phyloP scores from a whole-genome alignment of 2,329 filamentous ascomycete species.

The Aspergillus aculeatinus region DNA sequence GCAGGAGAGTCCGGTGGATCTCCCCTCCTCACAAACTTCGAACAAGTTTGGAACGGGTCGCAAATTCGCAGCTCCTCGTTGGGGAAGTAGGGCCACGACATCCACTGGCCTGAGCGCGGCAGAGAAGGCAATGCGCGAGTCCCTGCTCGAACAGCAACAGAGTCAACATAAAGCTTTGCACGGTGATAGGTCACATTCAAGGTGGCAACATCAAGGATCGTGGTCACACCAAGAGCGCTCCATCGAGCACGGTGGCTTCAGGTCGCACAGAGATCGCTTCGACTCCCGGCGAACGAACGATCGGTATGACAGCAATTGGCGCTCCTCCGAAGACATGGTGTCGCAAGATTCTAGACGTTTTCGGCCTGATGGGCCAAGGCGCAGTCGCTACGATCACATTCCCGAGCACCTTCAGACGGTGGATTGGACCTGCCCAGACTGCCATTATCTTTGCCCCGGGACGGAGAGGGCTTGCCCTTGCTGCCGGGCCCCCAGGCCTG shows the following conservation, averaged over 20 bases:
- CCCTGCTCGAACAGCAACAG: conserved; percentile 12
- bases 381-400: background rate
- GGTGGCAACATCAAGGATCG: background rate
- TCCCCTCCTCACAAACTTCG: conserved; percentile 30
- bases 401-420: background rate
- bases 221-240: background rate
- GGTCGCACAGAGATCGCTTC: background rate
- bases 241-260: background rate
- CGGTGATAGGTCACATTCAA: background rate
- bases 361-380: too few species aligned
- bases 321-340: too few species aligned
- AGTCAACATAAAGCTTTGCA: background rate
- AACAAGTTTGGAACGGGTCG: conserved; percentile 19
- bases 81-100: conserved; percentile 17
- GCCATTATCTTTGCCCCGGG: conserved; percentile 22
- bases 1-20: conserved; percentile 11
- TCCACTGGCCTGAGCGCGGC: conserved; percentile 30
- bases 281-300: too few species aligned
- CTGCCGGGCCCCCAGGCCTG: conserved; percentile 29
- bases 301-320: too few species aligned
- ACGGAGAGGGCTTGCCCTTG: conserved; percentile 25
- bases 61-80: conserved; percentile 31
- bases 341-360: too few species aligned
- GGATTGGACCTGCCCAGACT: conserved; percentile 33
- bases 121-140: conserved; percentile 33